Percentiles rank a stretch among this genome's conserved stretches.
Evolutionary conservation across 768 basidiomycete genomes (phyloP).

Genomic region (Xanthoconium stramineum): DNA sequence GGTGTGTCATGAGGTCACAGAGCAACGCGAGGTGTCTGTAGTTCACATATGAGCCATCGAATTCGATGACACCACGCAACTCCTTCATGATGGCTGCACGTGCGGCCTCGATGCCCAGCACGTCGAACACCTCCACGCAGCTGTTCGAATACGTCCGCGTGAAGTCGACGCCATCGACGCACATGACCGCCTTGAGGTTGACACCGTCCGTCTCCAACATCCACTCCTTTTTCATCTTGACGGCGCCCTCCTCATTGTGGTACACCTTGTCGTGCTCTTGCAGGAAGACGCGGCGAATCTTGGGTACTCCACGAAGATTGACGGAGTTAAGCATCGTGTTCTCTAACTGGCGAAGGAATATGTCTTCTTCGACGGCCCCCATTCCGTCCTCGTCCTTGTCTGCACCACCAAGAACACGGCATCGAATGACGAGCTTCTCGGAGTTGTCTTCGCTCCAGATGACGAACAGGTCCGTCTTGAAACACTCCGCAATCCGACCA

Average conservation of each 20-base stretch:
- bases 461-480: conserved; percentile 94
- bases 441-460: conserved; percentile 99
- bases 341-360: conserved; percentile 94
- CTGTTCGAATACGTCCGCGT: conserved; percentile 94
- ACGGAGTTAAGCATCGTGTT: conserved; percentile 96
- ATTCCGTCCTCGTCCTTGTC: conserved; percentile 85
- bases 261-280: conserved; percentile 79
- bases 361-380: conserved; percentile 82
- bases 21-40: conserved; percentile 96
- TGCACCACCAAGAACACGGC: conserved; percentile 81
- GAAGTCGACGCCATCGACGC: conserved; percentile 92
- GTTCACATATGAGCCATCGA: conserved; percentile 99
- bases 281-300: conserved; percentile 91
- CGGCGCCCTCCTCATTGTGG: conserved; percentile 60
- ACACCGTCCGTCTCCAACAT: conserved; percentile 96
- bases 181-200: conserved; percentile 94
- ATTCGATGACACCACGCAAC: conserved; percentile 93
- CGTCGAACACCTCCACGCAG: conserved; percentile 91
- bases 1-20: conserved; percentile 97
- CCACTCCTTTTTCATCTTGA: conserved; percentile 77
- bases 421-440: conserved; percentile 94
- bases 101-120: conserved; percentile 95
- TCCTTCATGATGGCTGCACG: conserved; percentile 93
- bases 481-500: conserved; percentile 87
- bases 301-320: conserved; percentile 88